A percentile compares a stretch with the other conserved stretches of the same genome.
phyloP scores from a whole-genome alignment of 2,329 filamentous ascomycete genomes.

The Aspergillus felis region DNA sequence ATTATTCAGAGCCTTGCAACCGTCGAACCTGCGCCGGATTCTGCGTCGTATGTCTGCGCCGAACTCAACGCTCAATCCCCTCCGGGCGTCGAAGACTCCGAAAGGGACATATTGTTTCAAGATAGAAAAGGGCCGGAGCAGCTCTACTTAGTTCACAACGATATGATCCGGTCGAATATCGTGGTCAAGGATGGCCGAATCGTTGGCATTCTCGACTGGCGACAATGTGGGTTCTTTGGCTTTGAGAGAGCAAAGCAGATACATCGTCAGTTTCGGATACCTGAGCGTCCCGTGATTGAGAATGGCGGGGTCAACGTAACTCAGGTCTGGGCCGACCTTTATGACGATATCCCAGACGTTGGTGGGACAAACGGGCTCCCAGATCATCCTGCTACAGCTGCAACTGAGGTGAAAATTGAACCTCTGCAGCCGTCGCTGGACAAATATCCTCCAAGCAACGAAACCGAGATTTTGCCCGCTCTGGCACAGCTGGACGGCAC shows the following conservation, averaged over 20 bases:
- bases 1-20: conserved; percentile 27
- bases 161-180: conserved; percentile 35
- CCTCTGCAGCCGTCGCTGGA: conserved; percentile 27
- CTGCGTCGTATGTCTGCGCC: conserved; percentile 33
- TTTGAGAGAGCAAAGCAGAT: conserved; percentile 29
- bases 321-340: conserved; percentile 34
- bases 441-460: conserved; percentile 23
- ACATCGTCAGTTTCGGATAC: conserved; percentile 30
- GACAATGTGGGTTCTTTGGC: conserved; percentile 39
- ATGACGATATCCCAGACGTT: conserved; percentile 23
- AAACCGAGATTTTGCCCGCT: conserved; percentile 23
- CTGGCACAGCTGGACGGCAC: conserved; percentile 24
- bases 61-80: conserved; percentile 28
- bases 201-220: conserved; percentile 39
- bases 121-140: conserved; percentile 22
- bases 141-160: conserved; percentile 34
- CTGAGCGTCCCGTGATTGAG: conserved; percentile 11
- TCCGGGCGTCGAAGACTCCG: conserved; percentile 20
- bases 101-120: conserved; percentile 32
- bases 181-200: conserved; percentile 35
- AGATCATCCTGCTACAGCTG: conserved; percentile 14
- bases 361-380: conserved; percentile 9
- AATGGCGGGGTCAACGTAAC: conserved; percentile 13
- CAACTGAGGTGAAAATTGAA: conserved; percentile 34
- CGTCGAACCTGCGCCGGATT: conserved; percentile 21